A percentile compares a stretch with the other conserved stretches of the same genome.
These are phyloP conservation scores for Yarrowia keelungensis DNA, from an alignment of 805 yeast genomes.

Conservation along the genomic window DNA sequence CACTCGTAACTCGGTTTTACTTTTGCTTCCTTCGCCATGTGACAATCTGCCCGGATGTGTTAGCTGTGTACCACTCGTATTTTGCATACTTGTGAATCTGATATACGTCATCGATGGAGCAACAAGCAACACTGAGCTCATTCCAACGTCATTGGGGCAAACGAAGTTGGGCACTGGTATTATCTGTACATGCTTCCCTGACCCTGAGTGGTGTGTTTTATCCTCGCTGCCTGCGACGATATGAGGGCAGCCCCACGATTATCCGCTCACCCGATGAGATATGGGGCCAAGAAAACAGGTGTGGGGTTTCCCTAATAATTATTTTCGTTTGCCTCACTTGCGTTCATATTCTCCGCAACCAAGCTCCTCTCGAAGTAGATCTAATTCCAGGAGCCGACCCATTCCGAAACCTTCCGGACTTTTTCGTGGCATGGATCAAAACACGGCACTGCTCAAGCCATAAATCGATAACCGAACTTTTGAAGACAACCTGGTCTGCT, in stretches of 20 bases:
- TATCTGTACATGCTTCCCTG: too few relatives aligned
- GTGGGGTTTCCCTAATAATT: neutral
- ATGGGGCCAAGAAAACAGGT: neutral
- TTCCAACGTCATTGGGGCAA: too few relatives aligned
- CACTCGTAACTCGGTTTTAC: neutral
- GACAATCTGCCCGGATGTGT: neutral
- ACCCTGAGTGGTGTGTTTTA: too few relatives aligned
- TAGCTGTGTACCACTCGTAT: too few relatives aligned
- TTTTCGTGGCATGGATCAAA: slow-evolving; percentile 13
- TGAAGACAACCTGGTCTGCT: too few relatives aligned
- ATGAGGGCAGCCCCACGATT: too few relatives aligned
- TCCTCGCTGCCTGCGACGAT: too few relatives aligned
- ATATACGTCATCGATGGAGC: too few relatives aligned
- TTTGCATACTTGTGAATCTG: too few relatives aligned
- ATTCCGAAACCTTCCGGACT: slow-evolving; percentile 31
- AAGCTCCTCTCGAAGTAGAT: neutral
- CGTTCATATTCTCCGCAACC: neutral
- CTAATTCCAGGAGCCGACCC: slow-evolving; percentile 6
- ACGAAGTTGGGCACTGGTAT: too few relatives aligned
- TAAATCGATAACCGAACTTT: slow-evolving; percentile 16
- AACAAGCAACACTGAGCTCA: too few relatives aligned
- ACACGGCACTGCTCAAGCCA: slow-evolving; percentile 20
- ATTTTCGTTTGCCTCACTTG: neutral
- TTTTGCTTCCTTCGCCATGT: slow-evolving; percentile 22
- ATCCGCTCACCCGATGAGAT: too few relatives aligned